Percentiles rank a stretch among this genome's conserved stretches.
Evolutionary conservation across 2,329 filamentous ascomycete species (phyloP).

Genomic region (Plenodomus lindquistii): DNA sequence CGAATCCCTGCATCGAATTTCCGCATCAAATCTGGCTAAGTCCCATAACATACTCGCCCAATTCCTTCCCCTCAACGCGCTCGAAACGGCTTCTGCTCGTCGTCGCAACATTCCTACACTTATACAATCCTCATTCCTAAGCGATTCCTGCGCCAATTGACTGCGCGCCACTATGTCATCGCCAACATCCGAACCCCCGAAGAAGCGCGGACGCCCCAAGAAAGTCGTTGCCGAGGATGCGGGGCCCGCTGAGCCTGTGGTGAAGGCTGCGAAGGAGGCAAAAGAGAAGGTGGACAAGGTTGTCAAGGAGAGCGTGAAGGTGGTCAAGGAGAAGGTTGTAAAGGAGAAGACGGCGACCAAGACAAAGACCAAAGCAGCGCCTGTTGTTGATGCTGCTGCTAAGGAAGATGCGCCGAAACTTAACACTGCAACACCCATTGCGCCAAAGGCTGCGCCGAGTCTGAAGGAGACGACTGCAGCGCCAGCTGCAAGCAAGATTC

Average conservation of each 20-base stretch:
- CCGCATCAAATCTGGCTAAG: background rate
- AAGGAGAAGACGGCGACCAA: slow-evolving; percentile 18
- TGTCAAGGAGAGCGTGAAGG: slow-evolving; percentile 27
- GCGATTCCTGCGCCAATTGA: background rate
- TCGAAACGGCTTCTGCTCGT: slow-evolving; percentile 13
- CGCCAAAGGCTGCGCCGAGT: background rate
- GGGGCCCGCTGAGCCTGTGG: slow-evolving; percentile 4
- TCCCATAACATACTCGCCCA: too few species aligned
- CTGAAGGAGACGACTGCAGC: slow-evolving; percentile 24
- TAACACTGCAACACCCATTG: background rate
- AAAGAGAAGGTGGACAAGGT: slow-evolving; percentile 11
- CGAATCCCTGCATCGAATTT: slow-evolving; percentile 15
- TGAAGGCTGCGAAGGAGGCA: slow-evolving; percentile 19
- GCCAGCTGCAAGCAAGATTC: slow-evolving; percentile 34
- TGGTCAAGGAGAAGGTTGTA: slow-evolving; percentile 16
- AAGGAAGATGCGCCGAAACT: slow-evolving; percentile 17
- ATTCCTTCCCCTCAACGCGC: slow-evolving; percentile 26
- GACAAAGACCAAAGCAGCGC: slow-evolving; percentile 14
- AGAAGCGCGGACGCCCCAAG: slow-evolving; percentile 41
- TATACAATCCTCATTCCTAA: background rate
- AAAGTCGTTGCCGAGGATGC: slow-evolving; percentile 32
- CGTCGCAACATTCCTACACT: slow-evolving; percentile 8
- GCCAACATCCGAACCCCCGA: slow-evolving; percentile 17
- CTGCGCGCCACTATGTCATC: slow-evolving; percentile 13
- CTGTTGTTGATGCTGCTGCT: background rate